Evolutionary conservation across 2,329 filamentous ascomycete species (phyloP).

Genomic region (Colletotrichum filicis): DNA sequence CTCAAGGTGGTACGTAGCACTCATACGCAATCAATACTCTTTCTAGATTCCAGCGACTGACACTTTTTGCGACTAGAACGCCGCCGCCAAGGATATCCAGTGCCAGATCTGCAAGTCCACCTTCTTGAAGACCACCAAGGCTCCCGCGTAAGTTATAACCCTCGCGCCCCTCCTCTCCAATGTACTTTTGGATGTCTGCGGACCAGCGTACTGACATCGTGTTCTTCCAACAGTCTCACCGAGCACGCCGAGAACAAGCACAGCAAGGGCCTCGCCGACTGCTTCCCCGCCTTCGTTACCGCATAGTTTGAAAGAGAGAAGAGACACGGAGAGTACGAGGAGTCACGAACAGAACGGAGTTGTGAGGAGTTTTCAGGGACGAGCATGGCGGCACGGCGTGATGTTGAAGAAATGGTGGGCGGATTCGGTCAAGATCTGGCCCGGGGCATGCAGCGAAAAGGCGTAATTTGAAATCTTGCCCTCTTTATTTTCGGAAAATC

Average conservation of each 20-base stretch:
- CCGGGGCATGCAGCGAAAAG: conserved; percentile 32
- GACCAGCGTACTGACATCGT: too few species aligned
- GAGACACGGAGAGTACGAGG: too few species aligned
- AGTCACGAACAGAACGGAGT: not conserved
- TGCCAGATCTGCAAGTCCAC: conserved; percentile 82
- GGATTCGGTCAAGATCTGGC: conserved; percentile 5
- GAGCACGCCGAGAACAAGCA: conserved; percentile 83
- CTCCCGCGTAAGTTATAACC: conserved; percentile 64
- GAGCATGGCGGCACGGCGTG: not conserved
- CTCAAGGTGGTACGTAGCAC: conserved; percentile 65
- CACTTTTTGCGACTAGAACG: conserved; percentile 64
- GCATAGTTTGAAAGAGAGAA: conserved; percentile 7
- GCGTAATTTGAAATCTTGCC: conserved; percentile 33
- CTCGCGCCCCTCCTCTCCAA: too few species aligned
- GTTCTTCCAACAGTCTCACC: conserved; percentile 60
- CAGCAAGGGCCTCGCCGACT: conserved; percentile 76
- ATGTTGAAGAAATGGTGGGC: not conserved
- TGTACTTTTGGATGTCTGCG: too few species aligned
- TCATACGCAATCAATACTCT: not conserved
- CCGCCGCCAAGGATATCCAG: conserved; percentile 79
- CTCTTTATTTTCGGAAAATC: conserved; percentile 25
- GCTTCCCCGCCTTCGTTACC: conserved; percentile 68
- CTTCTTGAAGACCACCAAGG: conserved; percentile 82
- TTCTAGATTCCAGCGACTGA: too few species aligned
- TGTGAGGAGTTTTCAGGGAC: not conserved